phyloP scores from a whole-genome alignment of 2,329 filamentous ascomycete genomes.

The Exophiala xenobiotica region DNA sequence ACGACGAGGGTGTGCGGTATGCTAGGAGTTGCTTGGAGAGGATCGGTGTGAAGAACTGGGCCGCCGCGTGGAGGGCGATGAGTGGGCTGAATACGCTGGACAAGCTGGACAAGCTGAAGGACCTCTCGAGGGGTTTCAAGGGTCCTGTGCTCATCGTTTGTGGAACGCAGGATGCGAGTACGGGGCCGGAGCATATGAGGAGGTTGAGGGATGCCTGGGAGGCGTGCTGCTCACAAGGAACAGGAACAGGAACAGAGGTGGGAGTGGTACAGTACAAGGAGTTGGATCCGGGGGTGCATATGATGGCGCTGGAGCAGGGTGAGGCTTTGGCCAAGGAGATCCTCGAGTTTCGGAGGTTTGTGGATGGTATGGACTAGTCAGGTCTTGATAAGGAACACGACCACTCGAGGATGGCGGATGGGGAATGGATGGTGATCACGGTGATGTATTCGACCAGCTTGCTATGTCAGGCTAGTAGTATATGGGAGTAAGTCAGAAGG shows the following conservation, averaged over 20 bases:
- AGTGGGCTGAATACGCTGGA: not conserved
- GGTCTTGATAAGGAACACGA: too few relatives aligned
- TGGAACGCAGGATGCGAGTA: constrained; percentile 8
- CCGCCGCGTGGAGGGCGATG: constrained; percentile 13
- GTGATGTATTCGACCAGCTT: too few relatives aligned
- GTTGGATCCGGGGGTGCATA: constrained; percentile 8
- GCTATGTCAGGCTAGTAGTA: too few relatives aligned
- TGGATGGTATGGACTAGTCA: too few relatives aligned
- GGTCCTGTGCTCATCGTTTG: not conserved
- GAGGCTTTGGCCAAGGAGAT: constrained; percentile 2
- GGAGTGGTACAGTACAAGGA: not conserved
- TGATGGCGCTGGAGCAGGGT: constrained; percentile 10
- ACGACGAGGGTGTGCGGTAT: constrained; percentile 8
- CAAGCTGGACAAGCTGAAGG: not conserved
- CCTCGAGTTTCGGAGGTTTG: not conserved
- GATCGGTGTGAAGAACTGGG: constrained; percentile 8
- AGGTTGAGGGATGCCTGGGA: too few relatives aligned
- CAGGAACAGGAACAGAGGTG: too few relatives aligned
- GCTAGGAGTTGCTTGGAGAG: not conserved
- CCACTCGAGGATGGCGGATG: too few relatives aligned
- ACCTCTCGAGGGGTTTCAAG: not conserved
- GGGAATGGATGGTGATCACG: too few relatives aligned
- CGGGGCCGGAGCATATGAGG: not conserved
- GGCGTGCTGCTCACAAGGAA: too few relatives aligned
- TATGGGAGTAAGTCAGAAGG: too few relatives aligned